Evolutionary conservation across 176 grass and related monocot genomes (phyloP), one percentile per base, ranked within the genome.

Genomic region (Thalia dealbata): DNA sequence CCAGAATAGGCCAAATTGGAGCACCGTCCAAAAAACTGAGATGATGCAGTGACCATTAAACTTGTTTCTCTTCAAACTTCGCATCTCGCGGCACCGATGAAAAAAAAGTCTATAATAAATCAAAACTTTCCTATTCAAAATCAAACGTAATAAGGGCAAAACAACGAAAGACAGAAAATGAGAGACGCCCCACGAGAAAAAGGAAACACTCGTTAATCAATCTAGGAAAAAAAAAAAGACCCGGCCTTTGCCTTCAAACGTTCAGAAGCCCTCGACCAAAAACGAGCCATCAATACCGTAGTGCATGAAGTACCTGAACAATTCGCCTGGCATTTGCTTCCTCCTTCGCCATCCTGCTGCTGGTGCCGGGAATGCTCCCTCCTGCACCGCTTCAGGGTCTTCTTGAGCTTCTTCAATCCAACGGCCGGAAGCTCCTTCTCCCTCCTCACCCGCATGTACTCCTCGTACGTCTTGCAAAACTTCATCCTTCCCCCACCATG

Each of bases 351-450:
- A 0, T 29, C 59, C 19, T 52, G 41, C 29, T 52, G 28, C 27
- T 48, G 56, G 15, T 81, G 66, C 76, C 67, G 73, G 6, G 60
- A 38, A 2, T 43, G 52, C 22, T 89, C 76, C 27, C 67, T 63
- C 25, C 82, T 79, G 43, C 92, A 96, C 54, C 78, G 80, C 72
- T 92, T 96, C 71, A 96, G 84, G 75, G 84, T 84, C 74, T 92
- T 96, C 77, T 96, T 96, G 55, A 96, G 80, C 25, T 88, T 83
- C 80, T 96, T 96, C 72, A 96, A 73, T 13, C 84, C 92, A 3
- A 96, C 89, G 45, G 52, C 78, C 0, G 92, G 92, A 76, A 96
- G 87, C 79, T 84, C 84, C 80, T 85, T 70, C 75, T 83, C 69
- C 73, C 81, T 75, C 30, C 77, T 61, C 6, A 6, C 78, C 74